Evolutionary conservation across 2,329 filamentous ascomycete genomes (phyloP).

Genomic region (Onygenales sp.): DNA sequence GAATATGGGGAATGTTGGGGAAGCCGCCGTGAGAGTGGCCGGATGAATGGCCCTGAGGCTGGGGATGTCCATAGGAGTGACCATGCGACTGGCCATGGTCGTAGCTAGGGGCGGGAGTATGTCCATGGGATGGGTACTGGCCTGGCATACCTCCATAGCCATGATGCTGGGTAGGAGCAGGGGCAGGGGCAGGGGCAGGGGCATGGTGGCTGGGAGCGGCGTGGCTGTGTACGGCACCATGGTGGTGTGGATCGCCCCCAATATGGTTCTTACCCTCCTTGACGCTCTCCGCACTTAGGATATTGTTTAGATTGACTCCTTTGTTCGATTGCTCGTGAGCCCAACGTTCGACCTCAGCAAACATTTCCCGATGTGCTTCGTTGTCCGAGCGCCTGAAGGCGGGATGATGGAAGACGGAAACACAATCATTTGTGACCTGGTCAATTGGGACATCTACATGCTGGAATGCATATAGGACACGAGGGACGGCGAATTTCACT

Average conservation of each 20-base stretch:
- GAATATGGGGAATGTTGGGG: constrained; percentile 10
- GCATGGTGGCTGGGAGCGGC: background rate
- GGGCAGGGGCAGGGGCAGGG: too few species aligned
- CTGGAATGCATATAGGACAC: constrained; percentile 87
- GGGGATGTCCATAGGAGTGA: constrained; percentile 1
- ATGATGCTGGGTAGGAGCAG: background rate
- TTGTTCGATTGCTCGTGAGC: constrained; percentile 59
- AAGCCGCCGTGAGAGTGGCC: constrained; percentile 25
- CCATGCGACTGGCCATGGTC: constrained; percentile 1
- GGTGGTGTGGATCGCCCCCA: constrained; percentile 9
- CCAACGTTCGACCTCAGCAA: constrained; percentile 74
- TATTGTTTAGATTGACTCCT: constrained; percentile 56
- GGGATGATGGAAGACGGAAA: constrained; percentile 84
- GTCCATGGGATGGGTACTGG: background rate
- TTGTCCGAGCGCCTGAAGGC: constrained; percentile 64
- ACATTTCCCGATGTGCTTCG: constrained; percentile 85
- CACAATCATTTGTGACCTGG: constrained; percentile 71
- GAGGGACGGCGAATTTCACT: constrained; percentile 77
- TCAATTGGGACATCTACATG: constrained; percentile 73
- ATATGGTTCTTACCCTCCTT: constrained; percentile 71
- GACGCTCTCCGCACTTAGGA: constrained; percentile 79
- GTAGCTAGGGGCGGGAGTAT: background rate
- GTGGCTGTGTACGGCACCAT: constrained; percentile 12
- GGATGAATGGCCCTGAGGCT: constrained; percentile 7
- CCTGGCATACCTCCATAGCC: background rate